Percentiles rank a stretch among this genome's conserved stretches.
Conservation (phyloP, 176 grass and related monocot genomes). For the Zizania latifolia region DNA sequence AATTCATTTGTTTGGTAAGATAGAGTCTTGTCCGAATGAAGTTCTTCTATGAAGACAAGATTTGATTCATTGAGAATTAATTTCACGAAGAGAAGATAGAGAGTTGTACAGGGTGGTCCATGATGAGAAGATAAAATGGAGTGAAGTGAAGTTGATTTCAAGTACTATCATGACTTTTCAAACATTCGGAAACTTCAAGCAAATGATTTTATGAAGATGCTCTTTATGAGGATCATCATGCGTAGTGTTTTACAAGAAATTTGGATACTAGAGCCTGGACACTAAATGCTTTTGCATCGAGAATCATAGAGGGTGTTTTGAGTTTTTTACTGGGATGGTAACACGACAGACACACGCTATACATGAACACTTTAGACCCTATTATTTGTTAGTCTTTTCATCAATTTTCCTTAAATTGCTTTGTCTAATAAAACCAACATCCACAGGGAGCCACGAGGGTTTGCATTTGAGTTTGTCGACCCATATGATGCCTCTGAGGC, state of each 20-base stretch:
- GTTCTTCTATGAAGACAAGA: slow-evolving; percentile 78
- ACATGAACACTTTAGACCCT: slow-evolving; percentile 16
- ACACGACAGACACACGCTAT: slow-evolving; percentile 18
- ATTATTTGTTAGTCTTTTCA: slow-evolving; percentile 17
- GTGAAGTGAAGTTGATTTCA: slow-evolving; percentile 60
- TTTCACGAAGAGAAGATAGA: slow-evolving; percentile 65
- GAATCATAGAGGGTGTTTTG: slow-evolving; percentile 38
- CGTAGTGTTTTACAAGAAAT: slow-evolving; percentile 60
- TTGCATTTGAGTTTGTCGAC: slow-evolving; percentile 93
- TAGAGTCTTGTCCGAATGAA: slow-evolving; percentile 67
- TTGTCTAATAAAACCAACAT: slow-evolving; percentile 15
- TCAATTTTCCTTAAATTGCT: background rate
- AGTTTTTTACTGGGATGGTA: slow-evolving; percentile 45
- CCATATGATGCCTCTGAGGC: slow-evolving; percentile 85
- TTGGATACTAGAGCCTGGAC: slow-evolving; percentile 54
- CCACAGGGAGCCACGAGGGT: slow-evolving; percentile 78
- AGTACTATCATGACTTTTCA: slow-evolving; percentile 58
- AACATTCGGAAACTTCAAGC: slow-evolving; percentile 57
- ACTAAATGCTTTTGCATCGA: slow-evolving; percentile 50
- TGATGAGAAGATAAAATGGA: slow-evolving; percentile 97
- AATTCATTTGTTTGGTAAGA: slow-evolving; percentile 65
- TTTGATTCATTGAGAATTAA: slow-evolving; percentile 57
- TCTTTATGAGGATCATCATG: slow-evolving; percentile 45
- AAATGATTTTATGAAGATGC: slow-evolving; percentile 54
- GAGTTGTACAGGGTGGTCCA: slow-evolving; percentile 38